phyloP scores from a whole-genome alignment of 2,329 filamentous ascomycete genomes.

The Plectosphaerella plurivora region DNA sequence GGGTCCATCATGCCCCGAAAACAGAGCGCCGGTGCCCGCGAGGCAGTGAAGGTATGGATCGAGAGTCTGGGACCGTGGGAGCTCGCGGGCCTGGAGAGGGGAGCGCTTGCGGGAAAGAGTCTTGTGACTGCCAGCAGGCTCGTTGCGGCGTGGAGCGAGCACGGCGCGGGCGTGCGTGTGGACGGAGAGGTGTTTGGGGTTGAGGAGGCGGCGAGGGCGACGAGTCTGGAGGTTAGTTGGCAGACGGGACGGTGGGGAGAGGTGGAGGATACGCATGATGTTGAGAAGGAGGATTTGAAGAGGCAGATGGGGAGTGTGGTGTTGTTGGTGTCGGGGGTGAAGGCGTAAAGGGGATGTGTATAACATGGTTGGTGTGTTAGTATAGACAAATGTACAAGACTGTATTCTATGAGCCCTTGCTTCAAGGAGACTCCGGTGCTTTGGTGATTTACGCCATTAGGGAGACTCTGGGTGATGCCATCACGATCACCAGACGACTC shows the following conservation, averaged over 20 bases:
- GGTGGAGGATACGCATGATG: slow-evolving; percentile 97
- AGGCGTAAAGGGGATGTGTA: not conserved
- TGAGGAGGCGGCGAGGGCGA: slow-evolving; percentile 73
- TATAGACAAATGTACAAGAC: not conserved
- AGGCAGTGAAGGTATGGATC: slow-evolving; percentile 77
- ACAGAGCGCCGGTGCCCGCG: slow-evolving; percentile 70
- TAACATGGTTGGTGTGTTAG: not conserved
- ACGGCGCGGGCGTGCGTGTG: slow-evolving; percentile 48
- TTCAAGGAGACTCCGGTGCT: no score
- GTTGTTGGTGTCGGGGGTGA: slow-evolving; percentile 64
- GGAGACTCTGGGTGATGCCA: no score
- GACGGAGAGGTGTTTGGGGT: slow-evolving; percentile 59
- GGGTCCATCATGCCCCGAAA: slow-evolving; percentile 70
- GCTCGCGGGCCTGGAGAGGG: slow-evolving; percentile 81
- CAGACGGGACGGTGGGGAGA: slow-evolving; percentile 92
- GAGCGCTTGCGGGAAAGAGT: slow-evolving; percentile 80
- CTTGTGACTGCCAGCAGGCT: slow-evolving; percentile 72
- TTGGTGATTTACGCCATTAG: no score
- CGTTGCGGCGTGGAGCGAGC: slow-evolving; percentile 82
- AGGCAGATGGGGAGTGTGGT: slow-evolving; percentile 86
- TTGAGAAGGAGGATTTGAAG: slow-evolving; percentile 83
- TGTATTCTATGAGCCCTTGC: not conserved
- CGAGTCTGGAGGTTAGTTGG: slow-evolving; percentile 82
- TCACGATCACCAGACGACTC: no score
- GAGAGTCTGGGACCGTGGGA: slow-evolving; percentile 69